Conservation (phyloP, 345 rosid genomes). For the Eucalyptus curtisii region DNA sequence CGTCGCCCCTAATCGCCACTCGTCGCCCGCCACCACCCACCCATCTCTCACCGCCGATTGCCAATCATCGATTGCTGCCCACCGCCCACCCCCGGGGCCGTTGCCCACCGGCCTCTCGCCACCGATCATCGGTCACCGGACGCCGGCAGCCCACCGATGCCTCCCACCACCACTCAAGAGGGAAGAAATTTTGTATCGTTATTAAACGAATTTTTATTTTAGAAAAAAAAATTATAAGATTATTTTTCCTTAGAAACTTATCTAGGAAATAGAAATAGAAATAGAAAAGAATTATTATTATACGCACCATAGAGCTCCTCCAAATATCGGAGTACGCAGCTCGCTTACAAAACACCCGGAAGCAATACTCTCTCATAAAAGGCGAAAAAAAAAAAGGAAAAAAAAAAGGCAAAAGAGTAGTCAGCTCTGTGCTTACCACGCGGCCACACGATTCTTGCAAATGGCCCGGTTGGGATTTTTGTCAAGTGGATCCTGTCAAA, state of each 20-base stretch:
- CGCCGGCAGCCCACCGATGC: rapidly evolving
- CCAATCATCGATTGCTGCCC: too few species aligned
- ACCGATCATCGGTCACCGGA: rapidly evolving
- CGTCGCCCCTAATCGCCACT: rapidly evolving
- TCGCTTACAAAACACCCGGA: not conserved
- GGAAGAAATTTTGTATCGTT: too few species aligned
- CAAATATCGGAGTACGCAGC: not conserved
- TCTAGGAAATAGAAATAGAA: too few species aligned
- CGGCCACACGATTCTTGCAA: not conserved
- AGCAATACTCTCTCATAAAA: not conserved
- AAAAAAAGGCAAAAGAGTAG: not conserved
- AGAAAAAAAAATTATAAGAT: too few species aligned
- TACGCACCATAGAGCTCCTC: not conserved
- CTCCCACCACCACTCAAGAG: rapidly evolving
- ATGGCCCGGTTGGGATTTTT: not conserved
- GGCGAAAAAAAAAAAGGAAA: not conserved
- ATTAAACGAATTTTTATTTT: too few species aligned
- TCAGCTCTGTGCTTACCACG: not conserved
- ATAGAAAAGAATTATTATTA: too few species aligned
- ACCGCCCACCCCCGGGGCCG: too few species aligned
- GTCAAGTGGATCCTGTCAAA: not conserved
- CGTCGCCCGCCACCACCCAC: rapidly evolving
- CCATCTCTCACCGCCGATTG: rapidly evolving
- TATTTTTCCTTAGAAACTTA: too few species aligned
- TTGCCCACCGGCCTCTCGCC: rapidly evolving